Conservation (phyloP, 2,329 filamentous ascomycete genomes). For the Amphichorda felina region DNA sequence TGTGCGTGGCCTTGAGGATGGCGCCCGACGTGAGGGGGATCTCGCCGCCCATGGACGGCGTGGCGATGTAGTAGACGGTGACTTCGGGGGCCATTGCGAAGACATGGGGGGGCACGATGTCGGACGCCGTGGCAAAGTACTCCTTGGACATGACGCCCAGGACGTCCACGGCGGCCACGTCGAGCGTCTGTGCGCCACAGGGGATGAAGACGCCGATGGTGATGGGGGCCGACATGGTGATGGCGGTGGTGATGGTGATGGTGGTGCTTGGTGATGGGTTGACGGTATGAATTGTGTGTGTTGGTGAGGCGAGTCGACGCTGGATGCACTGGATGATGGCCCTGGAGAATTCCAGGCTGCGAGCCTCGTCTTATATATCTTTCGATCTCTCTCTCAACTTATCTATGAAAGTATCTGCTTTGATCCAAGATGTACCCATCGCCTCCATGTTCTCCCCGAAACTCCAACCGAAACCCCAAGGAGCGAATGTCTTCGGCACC, state of each 20-base stretch:
- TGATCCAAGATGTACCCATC: too few relatives aligned
- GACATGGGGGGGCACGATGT: constrained; percentile 14
- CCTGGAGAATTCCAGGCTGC: background rate
- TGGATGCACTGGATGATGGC: too few relatives aligned
- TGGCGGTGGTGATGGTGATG: background rate
- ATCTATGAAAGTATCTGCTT: too few relatives aligned
- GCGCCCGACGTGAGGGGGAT: constrained; percentile 29
- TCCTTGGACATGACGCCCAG: constrained; percentile 31
- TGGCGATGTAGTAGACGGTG: constrained; percentile 33
- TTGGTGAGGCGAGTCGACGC: too few relatives aligned
- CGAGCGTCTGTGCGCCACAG: constrained; percentile 31
- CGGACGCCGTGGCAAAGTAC: constrained; percentile 22
- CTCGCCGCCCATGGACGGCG: constrained; percentile 17
- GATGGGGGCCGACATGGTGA: constrained; percentile 12
- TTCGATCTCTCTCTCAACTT: background rate
- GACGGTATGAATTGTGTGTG: background rate
- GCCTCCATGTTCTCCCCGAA: too few relatives aligned
- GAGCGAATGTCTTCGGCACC: background rate
- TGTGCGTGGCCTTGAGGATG: constrained; percentile 26
- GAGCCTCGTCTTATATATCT: background rate
- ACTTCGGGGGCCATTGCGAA: constrained; percentile 28
- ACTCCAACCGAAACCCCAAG: too few relatives aligned
- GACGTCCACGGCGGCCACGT: constrained; percentile 37
- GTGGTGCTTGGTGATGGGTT: background rate
- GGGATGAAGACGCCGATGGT: constrained; percentile 40